Evolutionary conservation across 2,329 filamentous ascomycete species (phyloP), one percentile per base, ranked within the genome.

Genomic region (Fusarium circinatum): DNA sequence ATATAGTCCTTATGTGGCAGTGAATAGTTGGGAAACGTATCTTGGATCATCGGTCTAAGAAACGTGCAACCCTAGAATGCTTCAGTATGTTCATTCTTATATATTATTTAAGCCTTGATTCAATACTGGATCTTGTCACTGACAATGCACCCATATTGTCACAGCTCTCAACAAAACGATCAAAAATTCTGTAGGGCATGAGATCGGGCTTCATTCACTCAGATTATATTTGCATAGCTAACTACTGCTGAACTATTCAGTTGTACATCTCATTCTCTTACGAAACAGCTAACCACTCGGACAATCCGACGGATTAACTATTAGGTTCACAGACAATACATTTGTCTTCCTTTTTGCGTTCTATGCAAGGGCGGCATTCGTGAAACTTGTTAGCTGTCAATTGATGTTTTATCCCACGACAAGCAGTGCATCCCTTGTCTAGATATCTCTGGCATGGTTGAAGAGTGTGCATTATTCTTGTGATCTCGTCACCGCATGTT

Each of bases 121-220:
- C 14, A 34, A 48, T 22, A 22, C 5, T 17, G 7, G 20, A 32
- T 8, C 7, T 9, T 22, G 8, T 18, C 22, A 32, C 15, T 49
- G 1, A 32, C 5, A n/a, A 5, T 10, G 11, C 10, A 4, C 8
- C 10, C 3, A 14, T 49, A 0, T 2, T 7, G 3, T 20, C 8
- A 24, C 30, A 51, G 11, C 12, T 34, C 48, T 34, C 3, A 32
- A 15, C 0, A 9, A 0, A 30, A 12, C 2, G 20, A 48, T 1
- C 6, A 4, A 2, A 1, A 3, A 17, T 30, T 10, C 17, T 11
- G 11, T 12, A 4, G 4, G 5, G 1, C 14, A n/a, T n/a, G 11
- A 6, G 8, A n/a, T 32, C 5, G 4, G 28, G 8, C 13, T 3
- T 18, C 9, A n/a, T 49, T 24, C 14, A 14, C 5, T 14, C 3